Evolutionary conservation across 1,139 yeast species (phyloP).

Genomic region (Pneumocystis carinii): DNA sequence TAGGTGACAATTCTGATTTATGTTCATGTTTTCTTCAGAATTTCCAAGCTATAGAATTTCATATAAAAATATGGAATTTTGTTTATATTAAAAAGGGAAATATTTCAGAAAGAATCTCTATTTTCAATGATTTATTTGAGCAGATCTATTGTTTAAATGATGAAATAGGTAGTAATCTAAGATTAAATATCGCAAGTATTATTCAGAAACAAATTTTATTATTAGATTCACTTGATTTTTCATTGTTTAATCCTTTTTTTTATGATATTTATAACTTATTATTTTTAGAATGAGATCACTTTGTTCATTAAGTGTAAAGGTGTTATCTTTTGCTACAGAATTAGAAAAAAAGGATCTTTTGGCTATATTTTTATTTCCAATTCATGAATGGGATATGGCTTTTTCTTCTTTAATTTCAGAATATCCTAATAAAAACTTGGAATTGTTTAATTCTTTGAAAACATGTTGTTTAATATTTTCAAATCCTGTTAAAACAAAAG

Average conservation of each 20-base stretch:
- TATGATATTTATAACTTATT: not conserved
- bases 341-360: not conserved
- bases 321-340: not conserved
- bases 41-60: not conserved
- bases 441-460: not conserved
- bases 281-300: not conserved
- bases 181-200: not conserved
- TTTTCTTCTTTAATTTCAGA: not conserved
- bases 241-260: not conserved
- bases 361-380: not conserved
- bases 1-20: not conserved
- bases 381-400: not conserved
- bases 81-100: not conserved
- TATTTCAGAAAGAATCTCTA: not conserved
- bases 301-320: not conserved
- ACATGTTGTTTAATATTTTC: not conserved
- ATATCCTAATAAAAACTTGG: not conserved
- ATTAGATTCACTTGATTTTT: not conserved
- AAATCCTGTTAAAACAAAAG: not conserved
- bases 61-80: slow-evolving; percentile 1
- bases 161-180: not conserved
- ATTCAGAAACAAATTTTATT: not conserved
- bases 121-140: not conserved
- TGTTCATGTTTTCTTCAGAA: not conserved
- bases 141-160: not conserved